These are phyloP conservation scores for Pseudoneurospora amorphoporcata DNA, from an alignment of 495 filamentous ascomycete genomes.

Conservation along the genomic window DNA sequence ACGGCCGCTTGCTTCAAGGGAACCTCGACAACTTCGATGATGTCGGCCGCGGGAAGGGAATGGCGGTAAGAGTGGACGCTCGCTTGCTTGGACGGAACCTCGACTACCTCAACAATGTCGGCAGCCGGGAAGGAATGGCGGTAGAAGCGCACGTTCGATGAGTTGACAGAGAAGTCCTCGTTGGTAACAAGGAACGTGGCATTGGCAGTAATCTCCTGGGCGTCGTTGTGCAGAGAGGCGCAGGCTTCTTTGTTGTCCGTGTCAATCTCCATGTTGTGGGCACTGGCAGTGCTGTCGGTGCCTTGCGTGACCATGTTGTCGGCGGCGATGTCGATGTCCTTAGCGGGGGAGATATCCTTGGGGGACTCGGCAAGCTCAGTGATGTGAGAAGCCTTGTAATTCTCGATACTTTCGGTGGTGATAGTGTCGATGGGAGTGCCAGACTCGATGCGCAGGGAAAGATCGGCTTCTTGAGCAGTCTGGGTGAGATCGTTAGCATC, in stretches of 20 bases:
- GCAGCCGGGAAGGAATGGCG: neutral
- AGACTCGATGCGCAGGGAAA: accelerated
- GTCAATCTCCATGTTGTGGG: neutral
- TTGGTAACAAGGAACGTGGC: neutral
- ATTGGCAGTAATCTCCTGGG: neutral
- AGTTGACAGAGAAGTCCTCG: neutral
- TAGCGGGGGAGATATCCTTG: neutral
- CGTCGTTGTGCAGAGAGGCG: neutral
- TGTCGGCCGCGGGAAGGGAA: neutral
- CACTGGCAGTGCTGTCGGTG: neutral
- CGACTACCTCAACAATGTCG: neutral
- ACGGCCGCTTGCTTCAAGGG: neutral
- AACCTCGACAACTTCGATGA: neutral
- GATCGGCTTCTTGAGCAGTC: neutral
- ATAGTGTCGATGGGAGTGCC: accelerated
- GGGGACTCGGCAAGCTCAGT: accelerated
- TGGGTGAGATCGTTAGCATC: neutral
- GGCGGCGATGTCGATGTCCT: neutral
- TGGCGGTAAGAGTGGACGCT: neutral
- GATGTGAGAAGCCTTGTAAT: accelerated
- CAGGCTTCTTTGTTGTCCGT: neutral
- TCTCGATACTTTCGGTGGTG: neutral
- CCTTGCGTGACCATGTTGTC: neutral
- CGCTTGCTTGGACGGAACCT: neutral
- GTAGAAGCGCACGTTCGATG: neutral